Evolutionary conservation across 202 grass and related monocot species (phyloP).

Genomic region (Alloteropsis angusta): DNA sequence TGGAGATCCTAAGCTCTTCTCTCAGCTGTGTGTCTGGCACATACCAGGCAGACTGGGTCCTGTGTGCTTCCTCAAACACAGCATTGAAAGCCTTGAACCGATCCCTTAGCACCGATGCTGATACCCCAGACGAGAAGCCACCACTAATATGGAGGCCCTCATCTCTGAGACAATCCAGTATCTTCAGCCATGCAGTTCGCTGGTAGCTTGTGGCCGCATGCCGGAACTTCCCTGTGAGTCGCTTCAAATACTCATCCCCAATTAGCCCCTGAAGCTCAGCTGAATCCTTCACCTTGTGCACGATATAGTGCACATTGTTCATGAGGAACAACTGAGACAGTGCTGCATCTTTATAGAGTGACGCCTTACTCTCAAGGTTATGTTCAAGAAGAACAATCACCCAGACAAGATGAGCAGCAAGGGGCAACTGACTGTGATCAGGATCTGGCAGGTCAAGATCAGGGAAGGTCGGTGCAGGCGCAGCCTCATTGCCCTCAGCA

Average conservation of each 20-base stretch:
- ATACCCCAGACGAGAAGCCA: slow-evolving; percentile 68
- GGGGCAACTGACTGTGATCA: slow-evolving; percentile 51
- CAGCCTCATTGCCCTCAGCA: slow-evolving; percentile 26
- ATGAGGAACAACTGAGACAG: slow-evolving; percentile 74
- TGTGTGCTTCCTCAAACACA: slow-evolving; percentile 69
- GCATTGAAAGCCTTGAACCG: slow-evolving; percentile 84
- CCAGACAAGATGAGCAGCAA: slow-evolving; percentile 70
- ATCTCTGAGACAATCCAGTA: slow-evolving; percentile 66
- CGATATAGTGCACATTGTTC: slow-evolving; percentile 95
- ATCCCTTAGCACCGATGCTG: slow-evolving; percentile 55
- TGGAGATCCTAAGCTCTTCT: slow-evolving; percentile 89
- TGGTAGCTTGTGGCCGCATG: slow-evolving; percentile 60
- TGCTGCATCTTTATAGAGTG: slow-evolving; percentile 61
- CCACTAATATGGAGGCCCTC: slow-evolving; percentile 70
- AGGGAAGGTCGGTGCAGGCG: slow-evolving; percentile 16
- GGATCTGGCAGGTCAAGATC: slow-evolving; percentile 63
- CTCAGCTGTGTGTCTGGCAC: slow-evolving; percentile 72
- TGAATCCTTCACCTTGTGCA: slow-evolving; percentile 76
- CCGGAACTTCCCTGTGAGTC: slow-evolving; percentile 48
- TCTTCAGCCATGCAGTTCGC: slow-evolving; percentile 59
- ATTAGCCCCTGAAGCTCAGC: slow-evolving; percentile 49
- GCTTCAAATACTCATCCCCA: slow-evolving; percentile 67
- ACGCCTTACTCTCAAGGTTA: slow-evolving; percentile 71
- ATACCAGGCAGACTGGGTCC: slow-evolving; percentile 52
- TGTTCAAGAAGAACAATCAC: slow-evolving; percentile 65